Base-by-base conservation (phyloP, 768 basidiomycete species). In the Dioszegia aurantiaca region DNA sequence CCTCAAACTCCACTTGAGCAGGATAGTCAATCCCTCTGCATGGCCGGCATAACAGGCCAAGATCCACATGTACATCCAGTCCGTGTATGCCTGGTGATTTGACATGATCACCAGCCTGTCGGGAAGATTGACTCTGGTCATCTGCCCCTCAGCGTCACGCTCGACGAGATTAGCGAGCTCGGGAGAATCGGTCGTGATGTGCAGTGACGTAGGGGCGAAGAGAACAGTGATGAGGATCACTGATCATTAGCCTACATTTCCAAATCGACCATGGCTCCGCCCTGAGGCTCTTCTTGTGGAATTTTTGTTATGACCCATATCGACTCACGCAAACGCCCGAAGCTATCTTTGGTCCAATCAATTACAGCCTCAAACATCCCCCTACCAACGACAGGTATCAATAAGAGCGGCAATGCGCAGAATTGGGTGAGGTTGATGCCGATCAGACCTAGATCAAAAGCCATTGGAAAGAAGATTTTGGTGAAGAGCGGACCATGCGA, bases 1-100 rank as follows among this genome's bases (percentile, higher is more conserved):
- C 68, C 88, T 88, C 59, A 98, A 80, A 66, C 86, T 88, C 73
- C 87, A 89, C 82, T 98, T 99, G 58, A 98, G 80, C 17, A 94
- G 86, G 69, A 99, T 99, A 75, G 85, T 87, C 31, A 98, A 82
- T 62, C 85, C 86, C 87, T 89, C 59, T 17, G 64, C 56, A 42
- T 72, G 68, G 8, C 70, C 63, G 21, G 69, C 49, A 47, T 71
- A 69, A 24, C 62, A 70, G 9, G 66, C 54, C 2, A 77, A 41
- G 33, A 77, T 71, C 78, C 76, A 97, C 36, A 87, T 83, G 69
- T 93, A 94, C 86, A 86, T 74, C 79, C 79, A 81, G 61, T 80
- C 80, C 16, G 70, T 58, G 56, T 78, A 79, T 1, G 72, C 67
- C 66, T 79, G 94, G 74, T 99, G 94, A 74, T 99, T 99, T 14